phyloP scores from a whole-genome alignment of 495 filamentous ascomycete genomes.

The Geopyxis carbonaria region DNA sequence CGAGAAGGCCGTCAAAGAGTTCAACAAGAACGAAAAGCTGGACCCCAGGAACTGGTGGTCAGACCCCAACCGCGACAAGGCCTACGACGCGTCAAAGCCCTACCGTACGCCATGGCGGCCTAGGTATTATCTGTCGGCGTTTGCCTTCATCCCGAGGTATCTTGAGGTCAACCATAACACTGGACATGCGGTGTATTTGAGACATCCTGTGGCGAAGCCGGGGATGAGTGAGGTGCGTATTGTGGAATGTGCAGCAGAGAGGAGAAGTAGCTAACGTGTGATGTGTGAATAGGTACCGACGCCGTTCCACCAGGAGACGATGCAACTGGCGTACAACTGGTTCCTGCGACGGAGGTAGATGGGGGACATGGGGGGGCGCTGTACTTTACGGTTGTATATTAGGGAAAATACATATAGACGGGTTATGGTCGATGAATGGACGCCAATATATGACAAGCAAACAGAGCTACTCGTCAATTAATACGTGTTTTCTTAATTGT shows the following conservation, averaged over 20 bases:
- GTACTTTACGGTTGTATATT: no score
- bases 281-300: slow-evolving; percentile 40
- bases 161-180: slow-evolving; percentile 94
- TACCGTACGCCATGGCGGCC: slow-evolving; percentile 86
- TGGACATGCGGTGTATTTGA: slow-evolving; percentile 84
- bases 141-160: slow-evolving; percentile 88
- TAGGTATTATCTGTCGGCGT: slow-evolving; percentile 71
- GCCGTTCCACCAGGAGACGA: slow-evolving; percentile 47
- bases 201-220: slow-evolving; percentile 83
- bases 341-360: slow-evolving; percentile 72
- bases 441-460: no score
- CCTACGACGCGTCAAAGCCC: slow-evolving; percentile 56
- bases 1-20: slow-evolving; percentile 23
- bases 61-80: slow-evolving; percentile 40
- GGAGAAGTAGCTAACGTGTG: slow-evolving; percentile 5
- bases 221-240: slow-evolving; percentile 52
- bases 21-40: slow-evolving; percentile 23
- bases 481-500: no score
- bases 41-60: slow-evolving; percentile 16
- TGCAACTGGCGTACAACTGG: slow-evolving; percentile 78
- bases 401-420: no score
- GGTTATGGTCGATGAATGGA: no score
- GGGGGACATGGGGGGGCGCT: no score
- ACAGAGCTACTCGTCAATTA: no score
- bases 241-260: not conserved